Evolutionary conservation across 768 basidiomycete genomes (phyloP).

Genomic region (Tephrocybe sp.): DNA sequence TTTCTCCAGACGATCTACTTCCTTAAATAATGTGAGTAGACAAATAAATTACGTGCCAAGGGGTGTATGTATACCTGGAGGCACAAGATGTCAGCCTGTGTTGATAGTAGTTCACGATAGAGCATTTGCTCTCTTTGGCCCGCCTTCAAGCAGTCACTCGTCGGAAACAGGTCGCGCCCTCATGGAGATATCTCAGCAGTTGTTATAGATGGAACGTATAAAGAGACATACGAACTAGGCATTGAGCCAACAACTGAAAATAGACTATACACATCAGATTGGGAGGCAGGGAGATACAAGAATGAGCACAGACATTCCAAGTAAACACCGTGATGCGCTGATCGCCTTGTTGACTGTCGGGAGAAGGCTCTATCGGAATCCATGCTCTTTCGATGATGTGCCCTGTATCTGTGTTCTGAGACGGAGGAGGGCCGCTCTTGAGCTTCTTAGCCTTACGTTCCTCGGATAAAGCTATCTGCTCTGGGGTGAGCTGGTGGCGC

Average conservation of each 20-base stretch:
- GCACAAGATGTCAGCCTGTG: slow-evolving; percentile 81
- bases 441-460: slow-evolving; percentile 46
- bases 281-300: slow-evolving; percentile 1
- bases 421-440: slow-evolving; percentile 4
- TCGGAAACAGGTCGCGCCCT: slow-evolving; percentile 84
- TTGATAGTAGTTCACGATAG: slow-evolving; percentile 68
- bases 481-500: slow-evolving; percentile 39
- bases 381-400: slow-evolving; percentile 38
- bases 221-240: slow-evolving; percentile 67
- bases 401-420: slow-evolving; percentile 20
- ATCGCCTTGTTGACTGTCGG: slow-evolving; percentile 19
- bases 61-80: slow-evolving; percentile 69
- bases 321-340: slow-evolving; percentile 61
- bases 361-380: slow-evolving; percentile 29
- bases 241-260: slow-evolving; percentile 71
- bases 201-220: background rate
- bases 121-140: slow-evolving; percentile 74
- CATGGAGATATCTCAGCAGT: background rate
- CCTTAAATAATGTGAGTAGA: slow-evolving; percentile 43
- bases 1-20: slow-evolving; percentile 82
- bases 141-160: slow-evolving; percentile 82
- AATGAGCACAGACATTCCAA: slow-evolving; percentile 72
- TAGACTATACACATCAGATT: slow-evolving; percentile 12
- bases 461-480: slow-evolving; percentile 56
- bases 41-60: background rate